Evolutionary conservation across 2,329 filamentous ascomycete species (phyloP).

Genomic region (Neoscytalidium dimidiatum): DNA sequence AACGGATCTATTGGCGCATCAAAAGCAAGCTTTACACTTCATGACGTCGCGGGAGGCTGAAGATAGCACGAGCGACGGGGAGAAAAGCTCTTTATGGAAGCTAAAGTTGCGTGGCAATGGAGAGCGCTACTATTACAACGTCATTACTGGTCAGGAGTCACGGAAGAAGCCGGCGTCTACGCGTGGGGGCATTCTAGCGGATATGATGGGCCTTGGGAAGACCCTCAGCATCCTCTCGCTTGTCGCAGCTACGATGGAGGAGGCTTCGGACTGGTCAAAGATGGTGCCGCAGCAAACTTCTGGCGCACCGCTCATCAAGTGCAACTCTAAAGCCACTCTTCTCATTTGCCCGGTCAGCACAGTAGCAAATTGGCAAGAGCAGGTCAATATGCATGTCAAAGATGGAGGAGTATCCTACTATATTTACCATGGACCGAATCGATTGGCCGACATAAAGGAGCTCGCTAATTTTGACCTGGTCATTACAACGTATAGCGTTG

Average conservation of each 20-base stretch:
- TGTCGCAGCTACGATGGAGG: constrained; percentile 62
- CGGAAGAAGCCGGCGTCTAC: constrained; percentile 36
- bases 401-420: constrained; percentile 68
- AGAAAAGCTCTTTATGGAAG: constrained; percentile 78
- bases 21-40: constrained; percentile 87
- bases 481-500: constrained; percentile 89
- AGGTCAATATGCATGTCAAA: constrained; percentile 80
- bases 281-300: constrained; percentile 43
- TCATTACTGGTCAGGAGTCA: constrained; percentile 68
- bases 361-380: constrained; percentile 91
- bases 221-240: constrained; percentile 79
- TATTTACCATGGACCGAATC: constrained; percentile 81
- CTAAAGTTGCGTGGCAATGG: constrained; percentile 58
- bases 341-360: constrained; percentile 89
- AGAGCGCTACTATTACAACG: constrained; percentile 70
- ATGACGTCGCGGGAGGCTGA: constrained; percentile 77
- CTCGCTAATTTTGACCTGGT: constrained; percentile 79
- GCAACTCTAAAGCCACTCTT: constrained; percentile 77
- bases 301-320: constrained; percentile 36
- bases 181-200: constrained; percentile 51
- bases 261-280: constrained; percentile 64
- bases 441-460: constrained; percentile 65
- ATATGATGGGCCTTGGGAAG: constrained; percentile 56
- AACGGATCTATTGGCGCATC: constrained; percentile 72
- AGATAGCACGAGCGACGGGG: constrained; percentile 56